Base-by-base conservation (phyloP, 352 stramenopile species). In the Globisporangium barbulae region DNA sequence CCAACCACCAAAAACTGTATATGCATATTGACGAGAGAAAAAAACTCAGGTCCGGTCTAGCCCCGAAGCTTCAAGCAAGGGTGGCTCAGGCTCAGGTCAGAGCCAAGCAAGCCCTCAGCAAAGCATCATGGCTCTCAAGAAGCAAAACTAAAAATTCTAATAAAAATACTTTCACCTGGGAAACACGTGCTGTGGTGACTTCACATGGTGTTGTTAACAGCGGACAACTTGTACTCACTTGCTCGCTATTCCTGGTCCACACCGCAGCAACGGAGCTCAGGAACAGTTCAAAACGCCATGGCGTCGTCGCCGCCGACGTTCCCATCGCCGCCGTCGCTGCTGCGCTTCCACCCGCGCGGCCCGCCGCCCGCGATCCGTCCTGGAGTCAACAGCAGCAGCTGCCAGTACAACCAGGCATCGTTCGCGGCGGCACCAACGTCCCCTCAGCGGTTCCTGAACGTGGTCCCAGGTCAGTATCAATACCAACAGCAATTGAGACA, bases 281-380 rank as follows among this genome's bases (percentile, higher is more conserved):
- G 5, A 37, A 12, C 35, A 41, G 35, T 41, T 41, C 35, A 12
- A 41, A 41, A 22, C 21, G 2, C 13, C 21, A n/a, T 17, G 13
- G 1, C 54, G 15, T 28, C 54, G 15, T 28, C 54, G 2, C 35
- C 35, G 17, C 25, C 35, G 53, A 49, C 35, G 35, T 33, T 35
- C 30, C 33, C 53, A 9, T 28, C 22, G 7, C 35, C 25, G 17
- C 25, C 39, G 21, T 19, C 54, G n/a, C 41, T 48, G 17, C 54
- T 61, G 37, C 54, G 54, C 54, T 52, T 61, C 37, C 54, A 61
- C 19, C 54, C 54, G 7, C 54, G 54, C 39, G 54, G 54, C n/a
- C 54, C 37, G 37, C 54, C 37, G 0, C 31, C 54, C 12, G 54
- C 37, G 22, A n/a, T 58, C 31, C 52, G 21, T 52, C 52, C 30